These are phyloP conservation scores for Boechera divaricarpa DNA, from an alignment of 345 rosid species.

Conservation along the genomic window DNA sequence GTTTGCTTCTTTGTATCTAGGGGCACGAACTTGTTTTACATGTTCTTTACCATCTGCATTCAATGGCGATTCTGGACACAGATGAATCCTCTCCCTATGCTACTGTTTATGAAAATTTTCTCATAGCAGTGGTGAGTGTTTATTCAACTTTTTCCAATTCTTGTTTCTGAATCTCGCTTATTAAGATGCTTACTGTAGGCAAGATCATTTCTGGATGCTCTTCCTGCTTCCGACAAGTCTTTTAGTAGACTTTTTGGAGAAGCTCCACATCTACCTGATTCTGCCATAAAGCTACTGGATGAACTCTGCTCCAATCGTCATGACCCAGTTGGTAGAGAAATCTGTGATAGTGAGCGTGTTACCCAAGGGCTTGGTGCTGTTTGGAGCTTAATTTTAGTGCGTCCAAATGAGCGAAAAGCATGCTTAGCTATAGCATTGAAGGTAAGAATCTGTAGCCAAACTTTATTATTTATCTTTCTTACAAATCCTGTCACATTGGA, in stretches of 20 bases:
- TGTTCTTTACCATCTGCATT: constrained; percentile 78
- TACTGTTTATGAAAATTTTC: constrained; percentile 77
- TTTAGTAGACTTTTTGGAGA: constrained; percentile 93
- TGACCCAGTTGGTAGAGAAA: constrained; percentile 65
- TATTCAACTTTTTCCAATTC: constrained; percentile 26
- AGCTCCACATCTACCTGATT: constrained; percentile 80
- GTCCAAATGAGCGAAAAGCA: constrained; percentile 81
- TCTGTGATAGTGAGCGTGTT: constrained; percentile 81
- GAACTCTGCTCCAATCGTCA: constrained; percentile 78
- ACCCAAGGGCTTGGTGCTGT: constrained; percentile 98
- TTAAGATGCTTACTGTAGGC: constrained; percentile 62
- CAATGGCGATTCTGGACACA: constrained; percentile 55
- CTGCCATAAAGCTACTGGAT: constrained; percentile 74
- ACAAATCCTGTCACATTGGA: constrained; percentile 17
- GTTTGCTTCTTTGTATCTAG: constrained; percentile 50
- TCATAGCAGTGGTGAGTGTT: constrained; percentile 78
- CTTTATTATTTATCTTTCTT: constrained; percentile 23
- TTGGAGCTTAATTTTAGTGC: constrained; percentile 95
- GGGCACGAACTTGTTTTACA: constrained; percentile 92
- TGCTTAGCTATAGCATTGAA: constrained; percentile 86
- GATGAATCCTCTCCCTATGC: constrained; percentile 57
- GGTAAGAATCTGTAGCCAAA: constrained; percentile 52
- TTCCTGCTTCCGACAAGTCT: constrained; percentile 96
- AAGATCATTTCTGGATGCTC: constrained; percentile 74
- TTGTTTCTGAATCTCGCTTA: constrained; percentile 40